Conservation (phyloP, 208 protist genomes). For the Leptomonas pyrrhocoris region DNA sequence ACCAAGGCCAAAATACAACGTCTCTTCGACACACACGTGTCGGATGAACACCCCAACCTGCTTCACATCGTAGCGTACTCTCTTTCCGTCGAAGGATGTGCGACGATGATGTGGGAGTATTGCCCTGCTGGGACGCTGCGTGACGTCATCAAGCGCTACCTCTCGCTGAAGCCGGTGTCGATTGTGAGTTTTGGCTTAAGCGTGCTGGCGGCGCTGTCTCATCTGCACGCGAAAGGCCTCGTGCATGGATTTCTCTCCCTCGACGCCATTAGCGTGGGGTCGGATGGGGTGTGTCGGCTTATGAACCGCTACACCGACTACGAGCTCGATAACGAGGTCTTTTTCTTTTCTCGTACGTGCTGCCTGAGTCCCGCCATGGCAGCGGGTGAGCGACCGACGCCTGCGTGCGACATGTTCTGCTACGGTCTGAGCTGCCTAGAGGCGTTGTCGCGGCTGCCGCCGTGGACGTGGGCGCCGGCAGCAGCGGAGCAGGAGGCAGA, state of each 20-base stretch:
- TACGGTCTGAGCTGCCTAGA: slow-evolving; percentile 59
- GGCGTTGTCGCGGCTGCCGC: slow-evolving; percentile 29
- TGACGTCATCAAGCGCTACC: slow-evolving; percentile 26
- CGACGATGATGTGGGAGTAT: slow-evolving; percentile 40
- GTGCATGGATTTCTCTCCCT: slow-evolving; percentile 72
- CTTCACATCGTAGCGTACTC: slow-evolving; percentile 16
- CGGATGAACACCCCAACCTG: slow-evolving; percentile 18
- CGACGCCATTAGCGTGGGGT: slow-evolving; percentile 58
- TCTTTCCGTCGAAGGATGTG: slow-evolving; percentile 13
- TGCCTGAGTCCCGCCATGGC: slow-evolving; percentile 76
- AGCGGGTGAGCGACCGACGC: slow-evolving; percentile 38
- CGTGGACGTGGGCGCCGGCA: slow-evolving; percentile 39
- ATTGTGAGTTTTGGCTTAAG: slow-evolving; percentile 49
- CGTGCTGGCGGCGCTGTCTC: slow-evolving; percentile 52
- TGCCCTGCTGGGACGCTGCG: slow-evolving; percentile 44
- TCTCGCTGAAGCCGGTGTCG: slow-evolving; percentile 8
- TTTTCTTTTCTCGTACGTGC: slow-evolving; percentile 36
- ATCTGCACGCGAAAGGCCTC: slow-evolving; percentile 56
- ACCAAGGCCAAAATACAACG: background rate
- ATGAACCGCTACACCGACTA: slow-evolving; percentile 45
- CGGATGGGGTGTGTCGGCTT: slow-evolving; percentile 66
- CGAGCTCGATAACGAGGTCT: slow-evolving; percentile 16
- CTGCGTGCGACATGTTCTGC: slow-evolving; percentile 70
- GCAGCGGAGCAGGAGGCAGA: background rate
- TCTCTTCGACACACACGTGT: background rate